Percentiles rank a stretch among this genome's conserved stretches.
Conservation (phyloP, 2,329 filamentous ascomycete species). For the Cladosporium austrohemisphaericum region DNA sequence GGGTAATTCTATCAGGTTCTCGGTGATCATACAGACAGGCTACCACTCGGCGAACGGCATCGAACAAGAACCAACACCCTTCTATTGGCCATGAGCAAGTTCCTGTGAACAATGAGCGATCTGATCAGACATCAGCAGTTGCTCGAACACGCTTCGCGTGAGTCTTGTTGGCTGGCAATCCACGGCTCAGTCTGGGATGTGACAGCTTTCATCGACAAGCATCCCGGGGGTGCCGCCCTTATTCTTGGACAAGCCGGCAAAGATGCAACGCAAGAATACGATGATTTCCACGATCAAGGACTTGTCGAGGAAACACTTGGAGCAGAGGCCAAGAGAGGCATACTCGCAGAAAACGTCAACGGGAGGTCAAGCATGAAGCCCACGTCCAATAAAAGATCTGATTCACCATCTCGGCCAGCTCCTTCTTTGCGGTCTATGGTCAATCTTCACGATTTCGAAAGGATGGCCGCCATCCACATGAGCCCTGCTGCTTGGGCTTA, state of each 20-base stretch:
- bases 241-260: constrained; percentile 49
- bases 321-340: constrained; percentile 34
- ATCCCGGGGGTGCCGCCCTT: constrained; percentile 63
- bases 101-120: no score
- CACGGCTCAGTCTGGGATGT: constrained; percentile 89
- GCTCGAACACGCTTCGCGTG: constrained; percentile 33
- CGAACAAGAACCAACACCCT: no score
- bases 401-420: no score
- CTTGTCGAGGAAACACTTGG: constrained; percentile 41
- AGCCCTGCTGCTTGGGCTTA: constrained; percentile 39
- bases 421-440: background rate
- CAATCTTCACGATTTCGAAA: background rate
- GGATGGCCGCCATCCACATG: constrained; percentile 34
- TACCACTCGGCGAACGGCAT: no score
- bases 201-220: no score
- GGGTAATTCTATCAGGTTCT: no score
- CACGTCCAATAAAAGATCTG: background rate
- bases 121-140: constrained; percentile 14
- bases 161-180: constrained; percentile 87
- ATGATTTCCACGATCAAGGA: constrained; percentile 47
- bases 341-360: constrained; percentile 18
- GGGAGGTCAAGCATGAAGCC: no score
- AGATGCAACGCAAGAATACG: constrained; percentile 53
- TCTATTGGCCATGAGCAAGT: no score
- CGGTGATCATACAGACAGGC: no score